phyloP scores from a whole-genome alignment of 2,329 filamentous ascomycete genomes.

The Aspergillus pseudoterreus region DNA sequence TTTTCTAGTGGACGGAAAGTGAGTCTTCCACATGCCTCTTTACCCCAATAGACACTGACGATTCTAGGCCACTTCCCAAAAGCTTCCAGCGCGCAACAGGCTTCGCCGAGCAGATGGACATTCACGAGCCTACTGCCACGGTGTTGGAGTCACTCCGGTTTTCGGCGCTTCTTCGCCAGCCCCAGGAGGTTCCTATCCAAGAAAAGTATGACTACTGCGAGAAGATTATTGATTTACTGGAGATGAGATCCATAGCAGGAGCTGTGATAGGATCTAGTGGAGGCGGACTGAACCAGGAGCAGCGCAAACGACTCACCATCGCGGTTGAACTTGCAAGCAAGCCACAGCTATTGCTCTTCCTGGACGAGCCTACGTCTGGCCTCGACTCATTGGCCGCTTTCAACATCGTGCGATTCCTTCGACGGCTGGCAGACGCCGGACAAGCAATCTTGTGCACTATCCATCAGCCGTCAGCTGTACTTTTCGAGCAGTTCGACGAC shows the following conservation, averaged over 20 bases:
- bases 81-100: conserved; percentile 54
- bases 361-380: conserved; percentile 62
- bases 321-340: conserved; percentile 61
- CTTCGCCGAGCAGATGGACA: conserved; percentile 61
- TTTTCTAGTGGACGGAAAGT: conserved; percentile 46
- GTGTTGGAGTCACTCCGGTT: conserved; percentile 65
- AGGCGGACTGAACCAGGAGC: conserved; percentile 60
- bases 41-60: conserved; percentile 7
- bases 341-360: conserved; percentile 58
- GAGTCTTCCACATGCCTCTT: conserved; percentile 6
- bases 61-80: conserved; percentile 35
- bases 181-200: conserved; percentile 51
- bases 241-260: conserved; percentile 65
- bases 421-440: conserved; percentile 65
- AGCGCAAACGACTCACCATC: conserved; percentile 65
- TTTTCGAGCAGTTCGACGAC: conserved; percentile 86
- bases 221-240: conserved; percentile 64
- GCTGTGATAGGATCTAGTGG: conserved; percentile 60
- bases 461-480: conserved; percentile 79
- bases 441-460: conserved; percentile 90
- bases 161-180: conserved; percentile 62
- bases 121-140: conserved; percentile 64
- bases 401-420: conserved; percentile 60
- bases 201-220: conserved; percentile 69
- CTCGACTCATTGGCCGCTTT: conserved; percentile 68